Percentiles rank a stretch among this genome's conserved stretches.
Evolutionary conservation across 441 rosid species (phyloP).

Genomic region (Corymbia calophylla): DNA sequence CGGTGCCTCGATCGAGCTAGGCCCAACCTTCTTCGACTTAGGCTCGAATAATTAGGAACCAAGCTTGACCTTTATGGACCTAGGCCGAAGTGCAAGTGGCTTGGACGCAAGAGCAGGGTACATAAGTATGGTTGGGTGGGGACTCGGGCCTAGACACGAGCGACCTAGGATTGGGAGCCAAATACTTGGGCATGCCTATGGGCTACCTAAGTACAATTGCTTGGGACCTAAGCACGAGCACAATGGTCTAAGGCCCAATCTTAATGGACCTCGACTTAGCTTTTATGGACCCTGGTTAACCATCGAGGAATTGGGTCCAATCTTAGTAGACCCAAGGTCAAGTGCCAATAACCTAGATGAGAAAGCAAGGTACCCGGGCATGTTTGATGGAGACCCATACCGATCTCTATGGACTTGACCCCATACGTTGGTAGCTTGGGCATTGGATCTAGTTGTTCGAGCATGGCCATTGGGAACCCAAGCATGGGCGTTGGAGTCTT

Average conservation of each 20-base stretch:
- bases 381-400: background rate
- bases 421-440: background rate
- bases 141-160: background rate
- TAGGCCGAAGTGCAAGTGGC: background rate
- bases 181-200: background rate
- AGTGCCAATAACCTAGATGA: background rate
- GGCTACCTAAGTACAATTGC: background rate
- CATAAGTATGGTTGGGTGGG: accelerated
- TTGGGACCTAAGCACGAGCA: accelerated
- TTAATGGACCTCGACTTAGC: background rate
- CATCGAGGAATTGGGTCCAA: background rate
- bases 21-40: background rate
- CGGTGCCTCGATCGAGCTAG: background rate
- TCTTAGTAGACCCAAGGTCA: background rate
- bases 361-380: background rate
- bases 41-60: accelerated
- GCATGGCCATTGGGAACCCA: accelerated
- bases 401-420: background rate
- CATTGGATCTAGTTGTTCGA: accelerated
- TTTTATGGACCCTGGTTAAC: background rate
- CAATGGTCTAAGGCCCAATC: background rate
- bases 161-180: background rate
- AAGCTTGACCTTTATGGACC: background rate
- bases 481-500: background rate
- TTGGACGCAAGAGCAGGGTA: accelerated